Evolutionary conservation across 441 rosid genomes (phyloP).

Genomic region (Hura crepitans): DNA sequence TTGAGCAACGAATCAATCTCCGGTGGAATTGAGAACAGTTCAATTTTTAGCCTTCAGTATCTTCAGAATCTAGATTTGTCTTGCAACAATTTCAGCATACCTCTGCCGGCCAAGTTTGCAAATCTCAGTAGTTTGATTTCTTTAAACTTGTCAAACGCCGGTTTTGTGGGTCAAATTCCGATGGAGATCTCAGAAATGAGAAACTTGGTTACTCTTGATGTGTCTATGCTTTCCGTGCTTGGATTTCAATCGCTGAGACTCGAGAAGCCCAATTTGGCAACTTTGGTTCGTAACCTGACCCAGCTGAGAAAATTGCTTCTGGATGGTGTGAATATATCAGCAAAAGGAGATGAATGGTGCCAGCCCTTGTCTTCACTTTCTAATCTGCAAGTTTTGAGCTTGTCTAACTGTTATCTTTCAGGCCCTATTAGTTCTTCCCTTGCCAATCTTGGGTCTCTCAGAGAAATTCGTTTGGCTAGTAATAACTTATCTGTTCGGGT

Average conservation of each 20-base stretch:
- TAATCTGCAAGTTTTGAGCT: constrained; percentile 39
- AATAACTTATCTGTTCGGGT: constrained; percentile 33
- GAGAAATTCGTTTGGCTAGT: constrained; percentile 18
- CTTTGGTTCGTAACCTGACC: constrained; percentile 27
- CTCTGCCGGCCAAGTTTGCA: constrained; percentile 15
- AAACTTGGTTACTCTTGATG: constrained; percentile 36
- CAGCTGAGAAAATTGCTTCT: constrained; percentile 40
- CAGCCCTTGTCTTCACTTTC: constrained; percentile 30
- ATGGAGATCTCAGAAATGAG: constrained; percentile 17
- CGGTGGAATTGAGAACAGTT: constrained; percentile 20
- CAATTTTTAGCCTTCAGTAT: constrained; percentile 31
- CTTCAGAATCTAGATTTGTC: constrained; percentile 40
- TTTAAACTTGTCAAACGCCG: constrained; percentile 31
- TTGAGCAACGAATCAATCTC: constrained; percentile 33
- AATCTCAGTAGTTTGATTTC: constrained; percentile 16
- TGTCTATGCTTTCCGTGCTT: constrained; percentile 15
- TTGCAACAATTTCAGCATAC: constrained; percentile 26
- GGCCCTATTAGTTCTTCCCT: constrained; percentile 44
- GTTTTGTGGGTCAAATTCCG: constrained; percentile 28
- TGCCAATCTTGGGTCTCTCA: constrained; percentile 26
- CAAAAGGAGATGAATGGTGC: constrained; percentile 31
- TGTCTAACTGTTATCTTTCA: constrained; percentile 36
- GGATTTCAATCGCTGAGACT: constrained; percentile 18
- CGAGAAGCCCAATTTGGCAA: constrained; percentile 30
- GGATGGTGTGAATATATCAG: constrained; percentile 44